Conservation (phyloP, 108 stramenopile species). For the Schizochytrium sp. region DNA sequence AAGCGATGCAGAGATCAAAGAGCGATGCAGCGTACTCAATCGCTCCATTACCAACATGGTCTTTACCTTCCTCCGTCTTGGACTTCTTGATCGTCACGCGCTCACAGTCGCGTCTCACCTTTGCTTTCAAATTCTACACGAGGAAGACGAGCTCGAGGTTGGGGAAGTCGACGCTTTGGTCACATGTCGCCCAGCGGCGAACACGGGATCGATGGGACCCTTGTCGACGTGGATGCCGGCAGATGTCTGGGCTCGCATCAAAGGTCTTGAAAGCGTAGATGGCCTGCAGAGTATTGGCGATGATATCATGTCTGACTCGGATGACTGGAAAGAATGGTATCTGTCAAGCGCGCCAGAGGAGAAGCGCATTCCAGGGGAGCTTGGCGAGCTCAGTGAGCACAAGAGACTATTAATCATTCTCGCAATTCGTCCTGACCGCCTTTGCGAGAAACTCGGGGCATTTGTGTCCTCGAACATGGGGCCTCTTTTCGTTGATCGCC, state of each 20-base stretch:
- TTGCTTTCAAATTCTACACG: conserved; percentile 58
- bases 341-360: conserved; percentile 57
- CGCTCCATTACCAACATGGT: conserved; percentile 57
- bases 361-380: conserved; percentile 60
- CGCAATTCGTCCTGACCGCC: conserved; percentile 64
- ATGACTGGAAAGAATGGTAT: conserved; percentile 68
- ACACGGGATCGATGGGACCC: conserved; percentile 48
- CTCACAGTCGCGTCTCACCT: conserved; percentile 63
- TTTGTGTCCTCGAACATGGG: conserved; percentile 58
- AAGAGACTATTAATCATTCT: conserved; percentile 58
- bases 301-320: conserved; percentile 62
- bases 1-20: conserved; percentile 44
- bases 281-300: conserved; percentile 60
- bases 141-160: conserved; percentile 44
- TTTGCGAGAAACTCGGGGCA: conserved; percentile 45
- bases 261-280: conserved; percentile 55
- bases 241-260: conserved; percentile 61
- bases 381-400: conserved; percentile 49
- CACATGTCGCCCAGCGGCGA: conserved; percentile 19
- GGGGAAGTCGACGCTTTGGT: conserved; percentile 61
- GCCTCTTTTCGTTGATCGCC: conserved; percentile 53
- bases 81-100: conserved; percentile 66
- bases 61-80: conserved; percentile 63
- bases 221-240: conserved; percentile 66
- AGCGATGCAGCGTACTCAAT: conserved; percentile 49